A percentile compares a stretch with the other conserved stretches of the same genome.
Evolutionary conservation across 768 basidiomycete genomes (phyloP).

Genomic region (Termitomyces sp.): DNA sequence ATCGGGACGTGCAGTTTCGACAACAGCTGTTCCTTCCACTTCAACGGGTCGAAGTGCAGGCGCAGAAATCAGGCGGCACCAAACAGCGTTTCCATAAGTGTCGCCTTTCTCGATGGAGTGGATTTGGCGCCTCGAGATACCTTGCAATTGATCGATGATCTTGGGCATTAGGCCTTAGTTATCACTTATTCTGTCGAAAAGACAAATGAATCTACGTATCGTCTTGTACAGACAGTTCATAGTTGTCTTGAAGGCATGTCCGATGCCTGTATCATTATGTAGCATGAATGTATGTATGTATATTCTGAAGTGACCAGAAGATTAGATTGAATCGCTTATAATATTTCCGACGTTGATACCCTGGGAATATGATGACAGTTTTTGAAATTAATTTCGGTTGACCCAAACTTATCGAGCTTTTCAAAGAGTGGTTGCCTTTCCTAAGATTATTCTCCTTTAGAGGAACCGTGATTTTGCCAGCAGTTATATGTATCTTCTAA

Average conservation of each 20-base stretch:
- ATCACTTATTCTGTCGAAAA: background rate
- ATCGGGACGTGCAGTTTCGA: conserved; percentile 5
- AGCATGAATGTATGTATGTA: background rate
- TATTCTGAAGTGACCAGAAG: background rate
- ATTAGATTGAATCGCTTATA: background rate
- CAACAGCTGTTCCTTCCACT: conserved; percentile 7
- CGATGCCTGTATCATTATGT: conserved; percentile 1
- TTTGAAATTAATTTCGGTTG: conserved; percentile 1
- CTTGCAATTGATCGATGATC: background rate
- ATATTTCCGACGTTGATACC: background rate
- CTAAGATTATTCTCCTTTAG: background rate
- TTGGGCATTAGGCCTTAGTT: background rate
- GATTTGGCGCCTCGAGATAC: background rate
- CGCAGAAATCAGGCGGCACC: background rate
- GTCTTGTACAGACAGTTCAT: conserved; percentile 9
- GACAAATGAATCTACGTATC: background rate
- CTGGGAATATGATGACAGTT: conserved; percentile 5
- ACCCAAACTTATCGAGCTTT: background rate
- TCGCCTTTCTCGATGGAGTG: background rate
- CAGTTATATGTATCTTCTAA: background rate
- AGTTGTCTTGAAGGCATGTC: background rate
- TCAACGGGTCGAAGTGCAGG: conserved; percentile 4
- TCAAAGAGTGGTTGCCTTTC: background rate
- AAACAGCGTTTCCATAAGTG: background rate
- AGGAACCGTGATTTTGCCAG: background rate